Evolutionary conservation across 2,329 filamentous ascomycete genomes (phyloP), one percentile per base, ranked within the genome.

Genomic region (Xylariaceae sp.): DNA sequence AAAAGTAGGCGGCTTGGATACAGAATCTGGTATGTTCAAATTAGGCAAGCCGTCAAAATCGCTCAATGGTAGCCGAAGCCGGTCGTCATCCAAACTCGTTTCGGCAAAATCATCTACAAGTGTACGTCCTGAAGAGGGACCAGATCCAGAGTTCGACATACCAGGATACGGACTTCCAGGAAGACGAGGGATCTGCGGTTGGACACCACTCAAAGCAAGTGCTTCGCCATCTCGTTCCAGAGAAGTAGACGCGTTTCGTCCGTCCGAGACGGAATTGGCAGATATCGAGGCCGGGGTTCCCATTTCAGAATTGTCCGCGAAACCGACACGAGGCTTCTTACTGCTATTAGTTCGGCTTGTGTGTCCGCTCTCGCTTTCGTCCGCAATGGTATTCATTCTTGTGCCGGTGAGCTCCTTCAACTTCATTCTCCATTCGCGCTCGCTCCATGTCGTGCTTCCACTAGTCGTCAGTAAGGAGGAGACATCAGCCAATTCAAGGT

Each of bases 401-500:
- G 84, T 85, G 3, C 88, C 86, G 0, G 93, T 97, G 50, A 93
- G 78, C 60, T 97, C 92, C 75, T 97, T 97, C 72, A 99, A 76
- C 69, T 88, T 86, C 70, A 87, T 88, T 66, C 92, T 86, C 94
- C 94, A 99, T 65, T 97, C 90, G 23, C 87, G 82, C 74, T 97
- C 94, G 50, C 80, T 86, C 92, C 92, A 97, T 23, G 75, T 78
- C 17, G 83, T 77, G 72, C 88, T 96, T 17, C 89, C 90, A 2
- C 91, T 83, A 2, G 88, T 87, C 63, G 89, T 81, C 62, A 99
- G 92, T 48, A 97, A 77, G 56, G 82, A 82, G 3, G 88, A 86
- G 13, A 97, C 90, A 71, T 99, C 94, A 58, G 92, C 76, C 42
- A 92, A 86, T 69, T 97, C 94, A 30, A 99, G 77, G 69, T 97